phyloP scores from a whole-genome alignment of 305 asterid genomes.

The Nicotiana rustica region DNA sequence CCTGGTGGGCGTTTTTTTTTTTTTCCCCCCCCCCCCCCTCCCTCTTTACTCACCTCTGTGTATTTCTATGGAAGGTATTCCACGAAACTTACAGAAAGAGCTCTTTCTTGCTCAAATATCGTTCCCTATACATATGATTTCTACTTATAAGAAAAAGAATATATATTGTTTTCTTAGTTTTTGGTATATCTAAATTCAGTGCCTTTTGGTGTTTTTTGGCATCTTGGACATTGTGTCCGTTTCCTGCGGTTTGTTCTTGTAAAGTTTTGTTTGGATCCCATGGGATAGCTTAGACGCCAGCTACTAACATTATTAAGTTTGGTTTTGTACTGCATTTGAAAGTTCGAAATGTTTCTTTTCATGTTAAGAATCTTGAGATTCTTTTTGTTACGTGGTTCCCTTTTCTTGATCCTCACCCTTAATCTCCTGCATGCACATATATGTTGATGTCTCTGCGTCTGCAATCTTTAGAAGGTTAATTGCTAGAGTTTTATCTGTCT shows the following conservation, averaged over 20 bases:
- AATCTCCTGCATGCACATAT: constrained; percentile 9
- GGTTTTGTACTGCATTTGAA: constrained; percentile 11
- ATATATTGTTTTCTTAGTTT: neutral
- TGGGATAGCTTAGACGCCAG: neutral
- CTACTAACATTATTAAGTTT: neutral
- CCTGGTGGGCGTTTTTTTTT: neutral
- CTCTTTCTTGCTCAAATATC: neutral
- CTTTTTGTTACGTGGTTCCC: neutral
- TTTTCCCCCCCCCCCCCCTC: neutral
- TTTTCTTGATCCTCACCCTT: constrained; percentile 25
- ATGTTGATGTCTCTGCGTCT: neutral
- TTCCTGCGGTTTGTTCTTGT: neutral
- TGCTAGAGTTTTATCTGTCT: constrained; percentile 27
- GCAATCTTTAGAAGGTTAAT: constrained; percentile 23
- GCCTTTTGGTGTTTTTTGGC: constrained; percentile 13
- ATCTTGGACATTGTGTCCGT: neutral
- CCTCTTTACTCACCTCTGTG: neutral
- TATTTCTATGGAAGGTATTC: constrained; percentile 14
- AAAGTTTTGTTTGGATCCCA: neutral
- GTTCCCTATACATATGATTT: neutral
- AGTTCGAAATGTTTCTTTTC: constrained; percentile 13
- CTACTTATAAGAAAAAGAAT: neutral
- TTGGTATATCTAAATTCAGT: constrained; percentile 10
- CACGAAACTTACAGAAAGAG: constrained; percentile 1
- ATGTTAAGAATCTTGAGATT: constrained; percentile 5